Base-by-base conservation (phyloP, 2,329 filamentous ascomycete species). In the Thelonectria olida region DNA sequence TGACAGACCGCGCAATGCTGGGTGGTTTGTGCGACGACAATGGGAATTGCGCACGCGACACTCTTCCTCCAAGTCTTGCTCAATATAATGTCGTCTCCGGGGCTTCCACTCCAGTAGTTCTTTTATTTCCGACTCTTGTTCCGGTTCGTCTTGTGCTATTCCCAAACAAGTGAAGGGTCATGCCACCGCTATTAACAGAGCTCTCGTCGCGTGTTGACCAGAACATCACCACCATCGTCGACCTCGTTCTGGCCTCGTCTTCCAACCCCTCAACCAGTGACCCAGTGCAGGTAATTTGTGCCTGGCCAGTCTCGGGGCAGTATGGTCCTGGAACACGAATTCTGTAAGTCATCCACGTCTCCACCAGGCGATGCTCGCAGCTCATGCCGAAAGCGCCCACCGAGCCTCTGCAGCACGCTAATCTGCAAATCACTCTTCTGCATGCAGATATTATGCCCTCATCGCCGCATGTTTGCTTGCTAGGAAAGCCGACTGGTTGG, bases 401-500 rank as follows among this genome's bases (percentile, higher is more conserved):
- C 31, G 31, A 9, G 25, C 4, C 44, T 6, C 2, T 12, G 13
- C 0, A 2, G 5, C 9, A 8, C 1, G 15, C 47, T 49, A 23
- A 54, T 45, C 8, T n/a, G 6, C 2, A 12, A 2, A 15, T 19
- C 6, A 2, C 9, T 15, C 15, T 8, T 1, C n/a, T 8, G 0
- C 0, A 2, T 15, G 3, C 62, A 87, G 86, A 61, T 89, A 90
- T 72, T 91, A 91, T 71, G 80, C 85, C 42, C 82, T 91, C 2
- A 83, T 91, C 50, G 81, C 85, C 49, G 82, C 87, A 2, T 91
- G 88, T 67, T 81, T 90, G 4, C 74, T 90, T 48, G 87, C 85
- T n/a, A 81, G 87, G 49, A 88, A 86, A 66, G 75, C 78, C 25
- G 83, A 86, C 73, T 90, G 87, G 87, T 79, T 90, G 4, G 81